phyloP scores from a whole-genome alignment of 2,329 filamentous ascomycete genomes.

The Leptographium radiaticola region DNA sequence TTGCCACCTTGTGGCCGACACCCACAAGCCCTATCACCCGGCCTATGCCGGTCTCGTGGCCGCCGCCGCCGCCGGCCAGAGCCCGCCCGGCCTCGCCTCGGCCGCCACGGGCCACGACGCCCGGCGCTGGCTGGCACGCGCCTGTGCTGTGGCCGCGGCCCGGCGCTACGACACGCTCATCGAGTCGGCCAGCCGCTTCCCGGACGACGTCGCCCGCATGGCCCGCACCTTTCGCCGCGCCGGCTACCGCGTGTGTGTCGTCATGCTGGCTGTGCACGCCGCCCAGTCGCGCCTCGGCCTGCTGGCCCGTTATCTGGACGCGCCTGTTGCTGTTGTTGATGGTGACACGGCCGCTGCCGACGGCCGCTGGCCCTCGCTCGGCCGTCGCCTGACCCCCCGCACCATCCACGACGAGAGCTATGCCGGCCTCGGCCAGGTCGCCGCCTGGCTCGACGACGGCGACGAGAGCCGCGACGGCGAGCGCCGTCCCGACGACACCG shows the following conservation, averaged over 20 bases:
- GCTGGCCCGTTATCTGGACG: constrained; percentile 24
- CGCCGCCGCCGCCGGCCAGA: constrained; percentile 8
- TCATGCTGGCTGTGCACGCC: constrained; percentile 28
- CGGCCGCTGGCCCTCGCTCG: constrained; percentile 13
- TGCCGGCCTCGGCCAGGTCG: constrained; percentile 22
- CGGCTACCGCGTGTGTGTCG: constrained; percentile 26
- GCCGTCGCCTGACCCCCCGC: constrained; percentile 27
- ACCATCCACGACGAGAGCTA: constrained; percentile 34
- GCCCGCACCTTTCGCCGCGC: constrained; percentile 19
- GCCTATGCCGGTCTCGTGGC: constrained; percentile 21
- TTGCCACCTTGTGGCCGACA: constrained; percentile 34
- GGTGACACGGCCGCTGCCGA: not conserved
- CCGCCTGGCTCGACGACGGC: constrained; percentile 22
- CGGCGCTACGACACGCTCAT: constrained; percentile 24
- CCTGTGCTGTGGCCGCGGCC: constrained; percentile 20
- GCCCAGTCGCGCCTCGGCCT: constrained; percentile 29
- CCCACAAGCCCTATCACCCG: constrained; percentile 35
- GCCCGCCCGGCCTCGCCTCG: constrained; percentile 22
- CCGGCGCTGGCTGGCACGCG: constrained; percentile 29
- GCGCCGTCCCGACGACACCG: not conserved
- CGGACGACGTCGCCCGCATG: constrained; percentile 26
- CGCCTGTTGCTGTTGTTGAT: constrained; percentile 19
- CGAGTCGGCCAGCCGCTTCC: constrained; percentile 31
- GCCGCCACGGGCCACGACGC: constrained; percentile 27
- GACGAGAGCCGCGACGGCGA: constrained; percentile 7